These are phyloP conservation scores for Trichomonascus vanleenenianus DNA, from an alignment of 805 yeast genomes.

Conservation along the genomic window DNA sequence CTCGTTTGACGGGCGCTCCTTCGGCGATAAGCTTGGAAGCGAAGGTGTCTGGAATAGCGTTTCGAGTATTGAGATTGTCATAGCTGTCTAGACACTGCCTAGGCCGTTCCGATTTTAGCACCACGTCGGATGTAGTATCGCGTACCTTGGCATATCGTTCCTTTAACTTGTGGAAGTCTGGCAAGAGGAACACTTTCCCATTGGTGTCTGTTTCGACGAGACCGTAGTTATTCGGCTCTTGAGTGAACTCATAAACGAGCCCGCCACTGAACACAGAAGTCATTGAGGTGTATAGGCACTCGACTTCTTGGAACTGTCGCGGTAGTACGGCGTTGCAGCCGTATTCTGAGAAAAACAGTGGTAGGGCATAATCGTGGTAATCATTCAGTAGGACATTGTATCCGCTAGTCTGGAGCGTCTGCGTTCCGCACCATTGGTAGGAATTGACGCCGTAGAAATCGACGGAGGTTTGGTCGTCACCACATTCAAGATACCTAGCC, in stretches of 20 bases:
- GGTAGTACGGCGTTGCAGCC: conserved; percentile 85
- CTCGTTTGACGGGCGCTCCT: conserved; percentile 27
- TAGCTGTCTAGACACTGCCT: conserved; percentile 14
- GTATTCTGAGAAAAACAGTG: conserved; percentile 83
- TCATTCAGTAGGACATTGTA: conserved; percentile 62
- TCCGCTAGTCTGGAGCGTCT: conserved; percentile 75
- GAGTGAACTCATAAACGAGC: conserved; percentile 70
- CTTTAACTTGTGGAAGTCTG: conserved; percentile 47
- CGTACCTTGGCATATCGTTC: conserved; percentile 3
- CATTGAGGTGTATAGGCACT: conserved; percentile 66
- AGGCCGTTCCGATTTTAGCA: conserved; percentile 9
- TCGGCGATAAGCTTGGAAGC: conserved; percentile 28
- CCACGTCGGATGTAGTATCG: not conserved
- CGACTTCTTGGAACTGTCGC: conserved; percentile 69
- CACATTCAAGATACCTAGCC: conserved; percentile 75
- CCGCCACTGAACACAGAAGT: conserved; percentile 76
- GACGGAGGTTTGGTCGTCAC: conserved; percentile 41
- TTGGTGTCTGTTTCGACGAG: conserved; percentile 46
- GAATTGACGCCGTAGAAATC: conserved; percentile 82
- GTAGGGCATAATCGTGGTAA: conserved; percentile 59
- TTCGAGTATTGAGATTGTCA: conserved; percentile 19
- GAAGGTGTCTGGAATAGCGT: conserved; percentile 25
- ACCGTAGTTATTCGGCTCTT: conserved; percentile 75
- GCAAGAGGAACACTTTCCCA: conserved; percentile 35
- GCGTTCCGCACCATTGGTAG: conserved; percentile 83